Base-by-base conservation (phyloP, 306 rosid species). In the Quercus parvula region DNA sequence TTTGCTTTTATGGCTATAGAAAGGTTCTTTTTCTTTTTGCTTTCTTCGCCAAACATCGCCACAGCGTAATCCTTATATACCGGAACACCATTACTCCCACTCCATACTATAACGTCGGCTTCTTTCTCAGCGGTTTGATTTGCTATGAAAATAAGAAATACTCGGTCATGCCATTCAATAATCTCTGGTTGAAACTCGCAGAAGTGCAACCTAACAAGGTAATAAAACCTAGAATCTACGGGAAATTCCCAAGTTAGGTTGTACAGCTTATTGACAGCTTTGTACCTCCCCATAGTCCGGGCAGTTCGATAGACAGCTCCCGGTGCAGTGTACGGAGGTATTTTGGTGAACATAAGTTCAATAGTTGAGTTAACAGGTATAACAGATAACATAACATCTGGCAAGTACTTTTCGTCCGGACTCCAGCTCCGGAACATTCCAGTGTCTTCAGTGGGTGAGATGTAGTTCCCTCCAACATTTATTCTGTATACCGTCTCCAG, bases 131-230 rank as follows among this genome's bases (percentile, higher is more conserved):
- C 84, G 0, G 33, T 46, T 72, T 14, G 33, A 56, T 59, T 38
- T 9, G n/a, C 1, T 1, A 75, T 46, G 66, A 67, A 75, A 1
- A 81, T 59, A 8, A 22, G 2, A 56, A 75, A 81, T 4, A 75
- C 15, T 35, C 72, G 59, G 1, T 69, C 10, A 5, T 31, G 31
- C 5, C 5, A 0, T 0, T 0, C 0, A 0, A 13, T 6, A 3
- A 75, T 11, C 22, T 70, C 44, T 0, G 0, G 2, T 0, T 30
- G 57, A 31, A 30, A 3, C 30, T 70, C 82, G 49, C 85, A 82
- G 38, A 82, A 82, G 25, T 82, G 82, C 10, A 82, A 73, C 46
- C 82, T 79, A 17, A 73, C 58, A 31, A 82, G 68, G 18, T 82
- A 82, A 28, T 12, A 1, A 54, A 82, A 78, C 5, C 64, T 44